phyloP scores from a whole-genome alignment of 495 filamentous ascomycete species.

The Venustampulla echinocandica region DNA sequence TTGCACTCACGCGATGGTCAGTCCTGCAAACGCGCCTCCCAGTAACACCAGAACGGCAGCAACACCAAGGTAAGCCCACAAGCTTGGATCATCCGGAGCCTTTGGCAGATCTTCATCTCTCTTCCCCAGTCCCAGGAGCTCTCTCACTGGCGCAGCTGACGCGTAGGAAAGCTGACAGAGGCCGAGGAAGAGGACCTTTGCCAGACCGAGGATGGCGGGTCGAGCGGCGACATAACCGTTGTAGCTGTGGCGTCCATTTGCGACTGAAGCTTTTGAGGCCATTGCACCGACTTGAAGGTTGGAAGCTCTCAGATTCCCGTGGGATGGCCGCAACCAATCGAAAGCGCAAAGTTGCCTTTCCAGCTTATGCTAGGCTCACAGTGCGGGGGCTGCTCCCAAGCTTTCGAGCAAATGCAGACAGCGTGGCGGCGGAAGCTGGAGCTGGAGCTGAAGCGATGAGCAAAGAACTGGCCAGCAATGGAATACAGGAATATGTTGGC shows the following conservation, averaged over 20 bases:
- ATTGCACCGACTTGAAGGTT: too few species aligned
- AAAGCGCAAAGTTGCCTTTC: too few species aligned
- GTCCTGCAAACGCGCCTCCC: conserved; percentile 90
- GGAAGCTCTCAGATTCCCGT: too few species aligned
- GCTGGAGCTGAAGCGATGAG: too few species aligned
- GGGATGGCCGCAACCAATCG: too few species aligned
- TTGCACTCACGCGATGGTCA: conserved; percentile 71
- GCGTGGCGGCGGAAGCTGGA: too few species aligned
- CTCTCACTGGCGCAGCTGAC: conserved; percentile 30
- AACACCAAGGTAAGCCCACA: conserved; percentile 65
- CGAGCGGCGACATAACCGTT: conserved; percentile 33
- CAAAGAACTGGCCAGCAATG: too few species aligned
- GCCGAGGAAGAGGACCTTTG: conserved; percentile 39
- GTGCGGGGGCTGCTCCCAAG: too few species aligned
- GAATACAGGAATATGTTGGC: too few species aligned
- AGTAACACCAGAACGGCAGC: conserved; percentile 69
- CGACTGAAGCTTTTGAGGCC: conserved; percentile 10
- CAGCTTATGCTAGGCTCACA: too few species aligned
- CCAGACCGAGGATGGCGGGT: conserved; percentile 37
- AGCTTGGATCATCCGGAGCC: conserved; percentile 41
- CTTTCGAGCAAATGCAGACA: too few species aligned
- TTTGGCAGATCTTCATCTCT: conserved; percentile 26
- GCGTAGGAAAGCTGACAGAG: conserved; percentile 37
- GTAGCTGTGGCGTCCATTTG: conserved; percentile 2
- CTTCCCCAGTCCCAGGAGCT: conserved; percentile 11